Conservation (phyloP, 345 rosid genomes). For the Citrus trifoliata region DNA sequence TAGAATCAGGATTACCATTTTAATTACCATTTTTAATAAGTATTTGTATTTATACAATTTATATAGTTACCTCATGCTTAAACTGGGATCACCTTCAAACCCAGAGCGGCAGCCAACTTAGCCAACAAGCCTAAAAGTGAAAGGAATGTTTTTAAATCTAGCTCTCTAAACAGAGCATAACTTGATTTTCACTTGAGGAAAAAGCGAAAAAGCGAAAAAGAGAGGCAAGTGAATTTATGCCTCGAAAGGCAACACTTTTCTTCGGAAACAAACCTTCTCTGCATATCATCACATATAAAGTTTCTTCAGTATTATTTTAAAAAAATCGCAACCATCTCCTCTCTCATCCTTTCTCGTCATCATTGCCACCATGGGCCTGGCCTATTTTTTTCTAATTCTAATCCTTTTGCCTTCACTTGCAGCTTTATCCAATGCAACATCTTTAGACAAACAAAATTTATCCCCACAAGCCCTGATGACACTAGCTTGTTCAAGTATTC, state of each 20-base stretch:
- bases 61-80: background rate
- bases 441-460: conserved; percentile 27
- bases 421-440: conserved; percentile 25
- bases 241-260: conserved; percentile 41
- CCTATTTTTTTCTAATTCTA: conserved; percentile 27
- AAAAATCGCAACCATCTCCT: background rate
- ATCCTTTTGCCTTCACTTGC: conserved; percentile 34
- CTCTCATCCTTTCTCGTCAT: conserved; percentile 12
- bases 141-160: conserved; percentile 18
- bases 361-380: conserved; percentile 37
- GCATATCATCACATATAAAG: conserved; percentile 25
- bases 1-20: conserved; percentile 2
- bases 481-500: conserved; percentile 45
- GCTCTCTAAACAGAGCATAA: conserved; percentile 50
- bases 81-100: background rate
- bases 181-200: conserved; percentile 41
- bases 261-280: conserved; percentile 49
- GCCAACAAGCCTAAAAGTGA: background rate
- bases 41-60: background rate
- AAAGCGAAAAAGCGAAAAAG: conserved; percentile 39
- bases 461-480: conserved; percentile 37
- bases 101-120: background rate
- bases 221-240: conserved; percentile 23
- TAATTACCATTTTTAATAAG: background rate
- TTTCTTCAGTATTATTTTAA: background rate